These are phyloP conservation scores for Wickerhamiella allomyrinae DNA, from an alignment of 805 yeast species.

Conservation along the genomic window DNA sequence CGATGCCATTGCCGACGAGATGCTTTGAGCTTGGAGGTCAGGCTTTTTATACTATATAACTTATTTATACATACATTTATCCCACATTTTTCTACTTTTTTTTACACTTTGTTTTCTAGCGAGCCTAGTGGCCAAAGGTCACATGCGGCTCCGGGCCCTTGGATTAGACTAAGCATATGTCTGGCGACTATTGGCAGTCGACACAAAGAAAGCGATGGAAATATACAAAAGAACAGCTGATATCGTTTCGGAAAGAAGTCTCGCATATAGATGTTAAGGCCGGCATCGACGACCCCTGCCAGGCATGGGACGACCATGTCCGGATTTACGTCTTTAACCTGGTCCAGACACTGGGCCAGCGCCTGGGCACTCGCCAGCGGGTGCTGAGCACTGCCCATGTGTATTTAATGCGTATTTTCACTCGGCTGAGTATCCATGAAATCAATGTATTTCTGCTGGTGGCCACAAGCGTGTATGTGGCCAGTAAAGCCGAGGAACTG, in stretches of 20 bases:
- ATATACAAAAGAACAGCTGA: slow-evolving; percentile 47
- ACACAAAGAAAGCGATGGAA: slow-evolving; percentile 77
- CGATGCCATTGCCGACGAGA: slow-evolving; percentile 1
- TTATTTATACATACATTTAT: no score
- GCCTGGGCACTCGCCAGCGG: slow-evolving; percentile 64
- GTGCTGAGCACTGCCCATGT: slow-evolving; percentile 83
- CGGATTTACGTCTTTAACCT: slow-evolving; percentile 62
- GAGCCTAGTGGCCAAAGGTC: no score
- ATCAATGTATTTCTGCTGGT: slow-evolving; percentile 67
- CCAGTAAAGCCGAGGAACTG: slow-evolving; percentile 89
- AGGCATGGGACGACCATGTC: slow-evolving; percentile 29
- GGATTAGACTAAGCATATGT: no score
- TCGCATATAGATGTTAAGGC: slow-evolving; percentile 20
- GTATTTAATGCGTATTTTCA: slow-evolving; percentile 63
- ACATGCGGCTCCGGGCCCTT: no score
- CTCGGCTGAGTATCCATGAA: slow-evolving; percentile 61
- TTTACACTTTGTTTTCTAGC: no score
- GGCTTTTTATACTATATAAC: no score
- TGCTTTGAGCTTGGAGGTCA: background rate
- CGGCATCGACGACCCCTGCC: slow-evolving; percentile 19
- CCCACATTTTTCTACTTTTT: no score
- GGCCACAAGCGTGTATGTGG: slow-evolving; percentile 74
- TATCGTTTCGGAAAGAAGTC: slow-evolving; percentile 27
- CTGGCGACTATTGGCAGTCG: slow-evolving; percentile 75
- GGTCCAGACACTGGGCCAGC: slow-evolving; percentile 61